Evolutionary conservation across 306 rosid species (phyloP).

Genomic region (Begonia fuchsioides): DNA sequence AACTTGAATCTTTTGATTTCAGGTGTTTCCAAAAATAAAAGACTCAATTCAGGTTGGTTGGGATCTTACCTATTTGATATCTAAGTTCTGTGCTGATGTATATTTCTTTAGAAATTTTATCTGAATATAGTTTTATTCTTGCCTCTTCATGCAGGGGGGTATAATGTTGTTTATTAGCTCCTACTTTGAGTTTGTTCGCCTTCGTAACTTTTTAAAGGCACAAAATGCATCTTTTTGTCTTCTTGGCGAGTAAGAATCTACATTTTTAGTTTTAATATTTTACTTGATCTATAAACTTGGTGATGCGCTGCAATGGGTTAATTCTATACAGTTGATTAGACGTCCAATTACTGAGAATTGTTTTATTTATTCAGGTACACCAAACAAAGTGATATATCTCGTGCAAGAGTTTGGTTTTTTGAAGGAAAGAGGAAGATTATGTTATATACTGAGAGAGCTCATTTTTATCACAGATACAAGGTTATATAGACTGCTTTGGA

Average conservation of each 20-base stretch:
- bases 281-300: background rate
- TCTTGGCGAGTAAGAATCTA: constrained; percentile 76
- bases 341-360: background rate
- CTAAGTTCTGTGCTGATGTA: background rate
- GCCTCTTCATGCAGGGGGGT: constrained; percentile 58
- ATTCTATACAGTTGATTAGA: background rate
- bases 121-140: background rate
- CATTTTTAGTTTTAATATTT: constrained; percentile 1
- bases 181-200: constrained; percentile 63
- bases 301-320: background rate
- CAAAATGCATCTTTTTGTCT: constrained; percentile 80
- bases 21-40: constrained; percentile 83
- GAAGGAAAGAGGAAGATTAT: constrained; percentile 63
- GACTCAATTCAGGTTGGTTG: constrained; percentile 78
- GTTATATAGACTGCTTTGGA: constrained; percentile 15
- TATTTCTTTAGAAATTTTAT: background rate
- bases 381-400: constrained; percentile 65
- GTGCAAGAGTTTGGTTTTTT: constrained; percentile 69
- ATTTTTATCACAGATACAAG: constrained; percentile 87
- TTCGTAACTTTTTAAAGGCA: constrained; percentile 70
- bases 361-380: constrained; percentile 48
- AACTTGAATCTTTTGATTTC: constrained; percentile 12
- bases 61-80: background rate
- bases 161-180: constrained; percentile 70
- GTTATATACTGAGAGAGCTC: constrained; percentile 91